phyloP scores from a whole-genome alignment of 768 basidiomycete species.

The Dictyophora rubrovolvata region DNA sequence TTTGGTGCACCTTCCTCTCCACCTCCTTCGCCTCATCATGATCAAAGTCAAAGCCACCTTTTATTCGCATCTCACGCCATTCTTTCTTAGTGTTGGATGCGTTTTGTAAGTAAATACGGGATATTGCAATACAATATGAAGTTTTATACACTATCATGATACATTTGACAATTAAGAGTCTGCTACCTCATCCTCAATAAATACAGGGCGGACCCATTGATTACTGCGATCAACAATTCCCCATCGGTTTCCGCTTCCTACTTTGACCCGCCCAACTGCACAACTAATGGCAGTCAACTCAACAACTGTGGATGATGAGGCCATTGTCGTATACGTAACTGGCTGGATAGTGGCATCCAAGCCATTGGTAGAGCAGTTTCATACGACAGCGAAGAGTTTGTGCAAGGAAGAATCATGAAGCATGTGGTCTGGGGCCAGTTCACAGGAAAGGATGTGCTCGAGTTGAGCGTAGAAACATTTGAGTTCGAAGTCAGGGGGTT shows the following conservation, averaged over 20 bases:
- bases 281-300: not conserved
- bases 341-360: not conserved
- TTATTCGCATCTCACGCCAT: too few relatives aligned
- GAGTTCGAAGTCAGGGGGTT: not conserved
- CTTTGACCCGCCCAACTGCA: not conserved
- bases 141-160: too few relatives aligned
- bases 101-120: too few relatives aligned
- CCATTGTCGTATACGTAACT: conserved; percentile 1
- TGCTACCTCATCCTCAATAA: too few relatives aligned
- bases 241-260: not conserved
- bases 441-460: not conserved
- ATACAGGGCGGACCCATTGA: not conserved
- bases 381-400: not conserved
- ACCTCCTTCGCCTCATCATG: too few relatives aligned
- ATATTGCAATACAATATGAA: too few relatives aligned
- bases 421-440: not conserved
- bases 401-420: too few relatives aligned
- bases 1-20: too few relatives aligned
- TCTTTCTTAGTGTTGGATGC: too few relatives aligned
- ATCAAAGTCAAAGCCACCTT: too few relatives aligned
- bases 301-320: not conserved
- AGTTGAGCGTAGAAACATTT: conserved; percentile 1
- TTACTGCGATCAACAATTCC: not conserved
- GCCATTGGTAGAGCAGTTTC: not conserved
- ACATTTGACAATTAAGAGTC: too few relatives aligned